Conservation (phyloP, 768 basidiomycete species). For the Chalciporus piperatus region DNA sequence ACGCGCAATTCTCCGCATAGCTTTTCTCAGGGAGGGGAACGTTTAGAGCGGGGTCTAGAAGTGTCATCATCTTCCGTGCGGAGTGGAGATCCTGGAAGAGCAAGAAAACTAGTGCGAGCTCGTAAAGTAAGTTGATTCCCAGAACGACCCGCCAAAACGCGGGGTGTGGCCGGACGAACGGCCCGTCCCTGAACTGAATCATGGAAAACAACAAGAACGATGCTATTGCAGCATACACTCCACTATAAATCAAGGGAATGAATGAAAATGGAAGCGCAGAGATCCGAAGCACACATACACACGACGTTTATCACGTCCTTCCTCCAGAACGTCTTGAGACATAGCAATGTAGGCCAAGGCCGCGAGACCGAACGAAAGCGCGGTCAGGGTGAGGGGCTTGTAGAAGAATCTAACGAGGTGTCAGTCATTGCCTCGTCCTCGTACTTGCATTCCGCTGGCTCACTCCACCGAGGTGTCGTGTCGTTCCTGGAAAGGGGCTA, state of each 20-base stretch:
- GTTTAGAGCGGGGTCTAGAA: constrained; percentile 70
- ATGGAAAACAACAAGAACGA: constrained; percentile 80
- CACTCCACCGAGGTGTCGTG: constrained; percentile 83
- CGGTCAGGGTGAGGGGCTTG: constrained; percentile 77
- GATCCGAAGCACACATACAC: constrained; percentile 48
- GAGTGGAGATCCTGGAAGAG: constrained; percentile 82
- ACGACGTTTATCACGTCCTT: constrained; percentile 77
- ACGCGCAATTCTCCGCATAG: constrained; percentile 77
- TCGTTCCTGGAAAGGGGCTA: constrained; percentile 79
- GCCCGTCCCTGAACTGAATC: constrained; percentile 88
- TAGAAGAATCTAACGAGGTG: constrained; percentile 72
- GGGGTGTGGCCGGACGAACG: constrained; percentile 85
- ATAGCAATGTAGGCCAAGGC: constrained; percentile 79
- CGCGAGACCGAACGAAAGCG: constrained; percentile 62
- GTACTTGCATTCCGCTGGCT: constrained; percentile 20
- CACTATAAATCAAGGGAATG: constrained; percentile 41
- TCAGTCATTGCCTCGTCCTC: constrained; percentile 1
- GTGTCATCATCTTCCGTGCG: constrained; percentile 74
- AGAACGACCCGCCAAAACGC: constrained; percentile 81
- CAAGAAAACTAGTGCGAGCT: constrained; percentile 77
- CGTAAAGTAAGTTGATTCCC: constrained; percentile 81
- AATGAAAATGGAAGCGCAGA: constrained; percentile 6
- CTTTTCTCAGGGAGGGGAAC: constrained; percentile 78
- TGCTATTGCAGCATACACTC: constrained; percentile 69
- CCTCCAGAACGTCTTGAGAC: constrained; percentile 79